Conservation (phyloP, 225 moss, liverwort and hornwort species). For the Polytrichum commune region DNA sequence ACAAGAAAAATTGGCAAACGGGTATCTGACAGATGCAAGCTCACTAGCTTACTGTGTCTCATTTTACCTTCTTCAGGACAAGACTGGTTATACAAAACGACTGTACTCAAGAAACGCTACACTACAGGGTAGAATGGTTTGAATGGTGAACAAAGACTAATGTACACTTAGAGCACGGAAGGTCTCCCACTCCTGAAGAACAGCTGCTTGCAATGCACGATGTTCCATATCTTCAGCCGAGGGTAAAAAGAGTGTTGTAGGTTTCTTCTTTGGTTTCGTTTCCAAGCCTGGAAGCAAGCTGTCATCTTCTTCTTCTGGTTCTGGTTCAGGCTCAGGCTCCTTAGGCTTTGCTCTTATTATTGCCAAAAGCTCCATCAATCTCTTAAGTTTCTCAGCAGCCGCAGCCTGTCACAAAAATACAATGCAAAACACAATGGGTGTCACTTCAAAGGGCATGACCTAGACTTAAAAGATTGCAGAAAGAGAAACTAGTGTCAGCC, state of each 20-base stretch:
- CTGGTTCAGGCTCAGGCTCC: conserved; percentile 60
- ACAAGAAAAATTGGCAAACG: neutral
- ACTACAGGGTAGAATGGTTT: neutral
- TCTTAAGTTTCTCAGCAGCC: conserved; percentile 73
- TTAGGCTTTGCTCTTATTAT: conserved; percentile 73
- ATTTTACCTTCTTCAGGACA: neutral
- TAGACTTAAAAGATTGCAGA: neutral
- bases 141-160: conserved; percentile 12
- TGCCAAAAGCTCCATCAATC: conserved; percentile 63
- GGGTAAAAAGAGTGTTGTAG: conserved; percentile 70
- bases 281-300: conserved; percentile 86
- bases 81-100: neutral
- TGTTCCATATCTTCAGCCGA: conserved; percentile 96
- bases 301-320: conserved; percentile 71
- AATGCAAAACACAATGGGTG: conserved; percentile 1
- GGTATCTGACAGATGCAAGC: neutral
- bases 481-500: too few relatives aligned
- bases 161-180: conserved; percentile 67
- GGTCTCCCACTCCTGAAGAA: conserved; percentile 88
- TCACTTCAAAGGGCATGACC: neutral
- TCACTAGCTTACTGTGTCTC: neutral
- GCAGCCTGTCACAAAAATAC: conserved; percentile 52
- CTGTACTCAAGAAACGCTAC: neutral
- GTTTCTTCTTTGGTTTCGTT: conserved; percentile 74
- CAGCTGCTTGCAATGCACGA: conserved; percentile 87